Base-by-base conservation (phyloP, 2,329 filamentous ascomycete species). In the Xylariomycetidae sp. region DNA sequence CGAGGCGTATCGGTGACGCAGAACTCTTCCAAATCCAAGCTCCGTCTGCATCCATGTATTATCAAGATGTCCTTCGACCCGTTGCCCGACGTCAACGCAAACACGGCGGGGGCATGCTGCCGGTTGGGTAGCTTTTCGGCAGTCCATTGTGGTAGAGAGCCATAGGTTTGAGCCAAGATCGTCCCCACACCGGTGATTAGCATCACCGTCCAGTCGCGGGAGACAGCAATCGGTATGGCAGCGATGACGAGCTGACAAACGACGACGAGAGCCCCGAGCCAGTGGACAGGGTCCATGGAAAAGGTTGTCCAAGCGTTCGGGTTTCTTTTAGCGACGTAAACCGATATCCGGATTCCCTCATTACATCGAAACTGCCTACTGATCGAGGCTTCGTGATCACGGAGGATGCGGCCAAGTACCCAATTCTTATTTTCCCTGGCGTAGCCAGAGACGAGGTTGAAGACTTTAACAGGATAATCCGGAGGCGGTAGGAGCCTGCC, bases 381-480 rank as follows among this genome's bases (percentile, higher is more conserved):
- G 18, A 35, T 17, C 9, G 10, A 20, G 12, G 23, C n/a, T 12
- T 36, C 34, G 8, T n/a, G 18, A 29, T 43, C 40, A 1, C 40
- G 22, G 6, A 46, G 4, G 4, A 46, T 22, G 2, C 40, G 33
- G 2, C 43, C 40, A 9, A 43, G 14, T 4, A 42, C 23, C 31
- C 35, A 46, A 19, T 33, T 36, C n/a, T 23, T 38, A 16, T 35
- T 40, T 3, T 32, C 28, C 3, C 43, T 29, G 7, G n/a, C 19
- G 16, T 49, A 46, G 4, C 46, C 44, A 2, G 42, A 44, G 5
- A 19, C 17, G 2, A 48, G 29, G 29, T 50, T 52, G 35, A 52
- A 35, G 6, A 52, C 38, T n/a, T 47, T 49, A 19, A 32, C 37
- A 2, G 43, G 18, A 27, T 38, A 44, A 20, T 48, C 43, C 0